Percentiles rank a stretch among this genome's conserved stretches.
These are phyloP conservation scores for Penicillium antarcticum DNA, from an alignment of 495 filamentous ascomycete species.

Conservation along the genomic window DNA sequence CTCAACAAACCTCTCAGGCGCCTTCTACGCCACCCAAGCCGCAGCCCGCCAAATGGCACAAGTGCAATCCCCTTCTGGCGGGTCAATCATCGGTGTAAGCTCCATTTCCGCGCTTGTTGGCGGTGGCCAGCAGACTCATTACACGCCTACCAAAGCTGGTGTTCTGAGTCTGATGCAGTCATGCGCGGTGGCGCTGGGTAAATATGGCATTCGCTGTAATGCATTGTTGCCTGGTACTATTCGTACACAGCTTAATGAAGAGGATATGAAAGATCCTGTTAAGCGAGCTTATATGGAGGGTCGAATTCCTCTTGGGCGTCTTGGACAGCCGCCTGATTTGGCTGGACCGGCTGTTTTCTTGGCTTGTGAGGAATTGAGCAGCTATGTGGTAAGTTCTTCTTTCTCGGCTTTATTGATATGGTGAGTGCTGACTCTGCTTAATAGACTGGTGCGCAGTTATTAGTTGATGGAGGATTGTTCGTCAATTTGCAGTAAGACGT, in stretches of 20 bases:
- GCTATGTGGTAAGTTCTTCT: slow-evolving; percentile 57
- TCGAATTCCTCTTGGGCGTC: slow-evolving; percentile 74
- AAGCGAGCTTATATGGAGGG: slow-evolving; percentile 85
- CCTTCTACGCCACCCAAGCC: slow-evolving; percentile 82
- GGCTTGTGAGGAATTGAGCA: slow-evolving; percentile 70
- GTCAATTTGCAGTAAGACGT: slow-evolving; percentile 58
- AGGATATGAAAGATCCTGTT: slow-evolving; percentile 61
- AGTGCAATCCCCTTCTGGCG: slow-evolving; percentile 56
- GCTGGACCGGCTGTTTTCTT: slow-evolving; percentile 84
- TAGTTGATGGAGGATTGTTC: slow-evolving; percentile 82
- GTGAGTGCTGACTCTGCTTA: slow-evolving; percentile 1
- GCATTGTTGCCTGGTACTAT: slow-evolving; percentile 84
- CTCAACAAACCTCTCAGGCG: slow-evolving; percentile 77
- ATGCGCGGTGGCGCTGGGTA: slow-evolving; percentile 72
- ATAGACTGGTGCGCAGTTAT: slow-evolving; percentile 73
- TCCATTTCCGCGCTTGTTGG: slow-evolving; percentile 86
- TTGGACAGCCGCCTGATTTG: slow-evolving; percentile 65
- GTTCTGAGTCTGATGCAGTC: slow-evolving; percentile 83
- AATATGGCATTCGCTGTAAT: slow-evolving; percentile 77
- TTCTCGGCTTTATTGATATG: slow-evolving; percentile 1
- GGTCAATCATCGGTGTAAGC: slow-evolving; percentile 78
- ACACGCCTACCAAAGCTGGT: slow-evolving; percentile 90
- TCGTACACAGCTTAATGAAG: slow-evolving; percentile 81
- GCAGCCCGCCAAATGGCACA: slow-evolving; percentile 76
- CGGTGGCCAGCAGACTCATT: slow-evolving; percentile 76